Percentiles rank a stretch among this genome's conserved stretches.
Evolutionary conservation across 2,329 filamentous ascomycete genomes (phyloP).

Genomic region (Verticillium zaregamsianum): DNA sequence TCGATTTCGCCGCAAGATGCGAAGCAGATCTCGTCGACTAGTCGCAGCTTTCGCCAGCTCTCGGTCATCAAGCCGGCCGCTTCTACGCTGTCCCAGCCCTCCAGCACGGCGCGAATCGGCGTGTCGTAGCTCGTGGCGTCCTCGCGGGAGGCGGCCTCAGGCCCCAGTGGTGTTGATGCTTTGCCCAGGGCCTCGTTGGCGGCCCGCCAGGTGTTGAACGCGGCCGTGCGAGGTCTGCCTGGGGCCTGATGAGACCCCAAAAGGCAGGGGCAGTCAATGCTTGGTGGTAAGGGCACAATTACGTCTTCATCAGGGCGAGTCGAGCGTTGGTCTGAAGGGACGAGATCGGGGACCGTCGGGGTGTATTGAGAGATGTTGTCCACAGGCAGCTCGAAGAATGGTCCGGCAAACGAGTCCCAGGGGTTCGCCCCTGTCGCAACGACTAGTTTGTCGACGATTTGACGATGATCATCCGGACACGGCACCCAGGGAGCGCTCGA

Average conservation of each 20-base stretch:
- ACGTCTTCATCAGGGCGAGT: background rate
- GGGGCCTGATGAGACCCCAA: background rate
- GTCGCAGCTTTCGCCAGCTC: conserved; percentile 18
- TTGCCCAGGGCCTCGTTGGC: conserved; percentile 17
- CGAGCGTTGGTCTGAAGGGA: background rate
- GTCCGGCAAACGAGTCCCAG: background rate
- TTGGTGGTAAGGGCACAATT: background rate
- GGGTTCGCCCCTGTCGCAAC: background rate
- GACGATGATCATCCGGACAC: background rate
- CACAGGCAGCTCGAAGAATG: background rate
- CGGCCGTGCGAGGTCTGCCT: background rate
- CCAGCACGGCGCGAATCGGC: conserved; percentile 17
- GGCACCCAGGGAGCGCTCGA: background rate
- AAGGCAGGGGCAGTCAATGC: background rate
- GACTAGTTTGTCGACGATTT: background rate
- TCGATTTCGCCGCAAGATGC: conserved; percentile 12
- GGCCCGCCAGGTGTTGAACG: conserved; percentile 18
- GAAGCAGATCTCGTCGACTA: conserved; percentile 17
- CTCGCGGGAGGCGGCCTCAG: conserved; percentile 8
- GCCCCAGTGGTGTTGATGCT: conserved; percentile 8
- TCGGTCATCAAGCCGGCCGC: conserved; percentile 16
- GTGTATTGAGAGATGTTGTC: background rate
- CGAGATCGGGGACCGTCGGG: background rate
- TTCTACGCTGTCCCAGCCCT: conserved; percentile 23
- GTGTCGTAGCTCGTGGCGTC: conserved; percentile 19